phyloP scores from a whole-genome alignment of 1,284 basidiomycete species.

The Entoloma clypeatum region DNA sequence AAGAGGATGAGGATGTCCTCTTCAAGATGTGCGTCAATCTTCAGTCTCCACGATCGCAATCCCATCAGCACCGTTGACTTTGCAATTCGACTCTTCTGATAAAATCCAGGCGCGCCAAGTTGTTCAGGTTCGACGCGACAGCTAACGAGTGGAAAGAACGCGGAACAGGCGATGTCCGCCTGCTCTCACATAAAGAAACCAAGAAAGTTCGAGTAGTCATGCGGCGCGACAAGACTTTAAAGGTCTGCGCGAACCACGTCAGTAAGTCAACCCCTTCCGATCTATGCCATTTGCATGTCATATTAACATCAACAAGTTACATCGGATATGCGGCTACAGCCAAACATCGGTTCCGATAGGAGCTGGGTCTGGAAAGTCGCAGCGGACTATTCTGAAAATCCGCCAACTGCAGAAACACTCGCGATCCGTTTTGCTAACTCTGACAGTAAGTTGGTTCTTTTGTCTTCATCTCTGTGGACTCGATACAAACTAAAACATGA shows the following conservation, averaged over 20 bases:
- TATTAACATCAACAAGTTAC: constrained; percentile 55
- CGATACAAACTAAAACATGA: constrained; percentile 9
- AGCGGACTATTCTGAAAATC: constrained; percentile 91
- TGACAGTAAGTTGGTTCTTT: constrained; percentile 72
- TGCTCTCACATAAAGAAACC: constrained; percentile 85
- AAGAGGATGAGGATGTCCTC: constrained; percentile 90
- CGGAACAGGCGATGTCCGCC: constrained; percentile 88
- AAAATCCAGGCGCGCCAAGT: constrained; percentile 85
- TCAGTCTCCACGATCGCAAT: constrained; percentile 31
- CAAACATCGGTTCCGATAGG: constrained; percentile 98
- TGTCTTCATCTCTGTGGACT: constrained; percentile 11
- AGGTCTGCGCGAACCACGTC: constrained; percentile 98
- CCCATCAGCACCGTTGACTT: constrained; percentile 20
- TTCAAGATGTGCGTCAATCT: constrained; percentile 89
- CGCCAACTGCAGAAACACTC: constrained; percentile 88
- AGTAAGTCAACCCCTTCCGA: constrained; percentile 55
- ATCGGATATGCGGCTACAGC: constrained; percentile 90
- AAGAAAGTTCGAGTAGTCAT: constrained; percentile 96
- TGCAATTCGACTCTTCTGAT: constrained; percentile 19
- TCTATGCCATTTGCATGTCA: neutral
- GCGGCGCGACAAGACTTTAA: constrained; percentile 99
- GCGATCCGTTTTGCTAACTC: constrained; percentile 98
- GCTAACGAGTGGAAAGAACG: constrained; percentile 96
- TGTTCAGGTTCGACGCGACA: constrained; percentile 89
- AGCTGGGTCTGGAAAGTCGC: constrained; percentile 99